phyloP scores from a whole-genome alignment of 2,329 filamentous ascomycete species.

The Allantophomopsis cytisporea region DNA sequence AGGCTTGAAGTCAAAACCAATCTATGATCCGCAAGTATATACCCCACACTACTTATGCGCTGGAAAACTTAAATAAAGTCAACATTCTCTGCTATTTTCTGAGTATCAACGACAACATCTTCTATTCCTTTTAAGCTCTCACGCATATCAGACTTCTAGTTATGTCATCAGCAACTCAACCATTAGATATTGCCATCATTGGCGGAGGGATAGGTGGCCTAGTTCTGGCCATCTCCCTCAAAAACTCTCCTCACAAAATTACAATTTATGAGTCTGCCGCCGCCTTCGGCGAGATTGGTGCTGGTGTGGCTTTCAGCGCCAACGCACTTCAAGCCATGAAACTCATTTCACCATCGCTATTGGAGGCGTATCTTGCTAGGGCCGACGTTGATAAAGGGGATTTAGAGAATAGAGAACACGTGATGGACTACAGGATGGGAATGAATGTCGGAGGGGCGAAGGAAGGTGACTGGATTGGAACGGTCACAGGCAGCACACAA shows the following conservation, averaged over 20 bases:
- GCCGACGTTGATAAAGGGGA: not conserved
- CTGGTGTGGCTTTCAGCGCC: conserved; percentile 17
- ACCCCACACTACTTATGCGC: no score
- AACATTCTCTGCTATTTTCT: no score
- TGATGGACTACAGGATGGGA: conserved; percentile 24
- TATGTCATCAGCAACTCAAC: conserved; percentile 6
- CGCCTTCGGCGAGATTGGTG: conserved; percentile 18
- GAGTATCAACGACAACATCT: no score
- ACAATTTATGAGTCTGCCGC: conserved; percentile 16
- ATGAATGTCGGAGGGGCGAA: no score
- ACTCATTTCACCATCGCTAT: conserved; percentile 14
- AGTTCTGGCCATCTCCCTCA: conserved; percentile 14
- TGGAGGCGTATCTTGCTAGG: not conserved
- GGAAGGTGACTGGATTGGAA: no score
- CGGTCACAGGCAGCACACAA: no score
- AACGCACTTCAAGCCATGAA: conserved; percentile 16
- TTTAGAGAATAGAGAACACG: conserved; percentile 10
- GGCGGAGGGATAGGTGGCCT: conserved; percentile 18
- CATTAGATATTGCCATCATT: conserved; percentile 14
- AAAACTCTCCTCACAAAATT: conserved; percentile 13
- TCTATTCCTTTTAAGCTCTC: no score
- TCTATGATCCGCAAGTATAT: no score
- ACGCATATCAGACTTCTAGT: no score
- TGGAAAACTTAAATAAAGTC: no score
- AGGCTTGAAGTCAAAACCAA: no score